A percentile compares a stretch with the other conserved stretches of the same genome.
Conservation (phyloP, 2,329 filamentous ascomycete species). For the Botrytis medusae region DNA sequence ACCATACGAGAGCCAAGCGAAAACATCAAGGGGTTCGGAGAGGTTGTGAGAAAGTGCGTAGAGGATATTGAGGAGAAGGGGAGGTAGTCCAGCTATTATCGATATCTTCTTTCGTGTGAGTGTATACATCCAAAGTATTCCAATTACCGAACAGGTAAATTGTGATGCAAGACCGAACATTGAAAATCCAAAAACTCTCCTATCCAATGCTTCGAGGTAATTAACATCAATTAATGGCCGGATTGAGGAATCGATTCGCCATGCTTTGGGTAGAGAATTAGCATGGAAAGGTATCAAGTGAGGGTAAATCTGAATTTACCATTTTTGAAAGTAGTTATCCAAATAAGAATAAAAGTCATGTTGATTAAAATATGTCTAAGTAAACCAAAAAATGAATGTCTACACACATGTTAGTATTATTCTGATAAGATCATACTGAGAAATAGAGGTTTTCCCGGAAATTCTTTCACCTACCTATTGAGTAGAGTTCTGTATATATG, state of each 20-base stretch:
- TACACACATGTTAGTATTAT: conserved; percentile 19
- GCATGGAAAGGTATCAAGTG: neutral
- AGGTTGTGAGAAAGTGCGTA: conserved; percentile 77
- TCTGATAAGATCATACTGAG: neutral
- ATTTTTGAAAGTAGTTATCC: conserved; percentile 39
- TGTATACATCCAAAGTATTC: conserved; percentile 35
- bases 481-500: conserved; percentile 35
- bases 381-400: conserved; percentile 36
- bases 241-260: conserved; percentile 35
- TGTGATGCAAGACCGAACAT: conserved; percentile 31
- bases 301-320: conserved; percentile 24
- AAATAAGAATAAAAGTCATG: conserved; percentile 35
- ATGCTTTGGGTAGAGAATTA: conserved; percentile 25
- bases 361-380: conserved; percentile 36
- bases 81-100: conserved; percentile 32
- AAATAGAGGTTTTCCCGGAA: neutral
- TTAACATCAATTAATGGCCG: conserved; percentile 34
- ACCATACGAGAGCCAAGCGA: conserved; percentile 83
- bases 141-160: conserved; percentile 27
- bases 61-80: conserved; percentile 65
- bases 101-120: conserved; percentile 34
- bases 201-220: conserved; percentile 33
- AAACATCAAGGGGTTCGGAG: conserved; percentile 33
- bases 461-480: conserved; percentile 29
- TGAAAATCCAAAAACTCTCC: conserved; percentile 32